A percentile compares a stretch with the other conserved stretches of the same genome.
These are phyloP conservation scores for Zelopaecilomyces penicillatus DNA, from an alignment of 2,329 filamentous ascomycete genomes.

Conservation along the genomic window DNA sequence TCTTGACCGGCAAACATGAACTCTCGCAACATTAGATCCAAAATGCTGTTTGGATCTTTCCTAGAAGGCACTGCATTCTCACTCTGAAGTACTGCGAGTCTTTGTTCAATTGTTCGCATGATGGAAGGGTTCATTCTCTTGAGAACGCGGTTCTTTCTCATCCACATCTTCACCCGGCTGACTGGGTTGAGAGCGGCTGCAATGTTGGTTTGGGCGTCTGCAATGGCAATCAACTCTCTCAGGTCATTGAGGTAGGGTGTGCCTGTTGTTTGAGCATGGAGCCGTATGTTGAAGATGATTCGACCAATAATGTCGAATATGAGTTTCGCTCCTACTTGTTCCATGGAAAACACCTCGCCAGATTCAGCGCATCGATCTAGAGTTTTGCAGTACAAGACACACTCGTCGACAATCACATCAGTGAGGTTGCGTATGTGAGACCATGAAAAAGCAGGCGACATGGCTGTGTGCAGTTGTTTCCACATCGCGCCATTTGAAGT, in stretches of 20 bases:
- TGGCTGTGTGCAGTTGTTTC: conserved; percentile 20
- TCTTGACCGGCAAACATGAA: conserved; percentile 6
- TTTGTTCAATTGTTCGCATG: conserved; percentile 3
- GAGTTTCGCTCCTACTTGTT: conserved; percentile 14
- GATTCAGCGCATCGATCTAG: conserved; percentile 7
- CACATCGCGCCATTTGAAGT: conserved; percentile 19
- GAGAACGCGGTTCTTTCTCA: not conserved
- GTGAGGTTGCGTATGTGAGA: conserved; percentile 16
- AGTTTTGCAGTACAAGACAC: conserved; percentile 13
- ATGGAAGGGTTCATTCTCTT: conserved; percentile 4
- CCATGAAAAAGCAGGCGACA: conserved; percentile 18
- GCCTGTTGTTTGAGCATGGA: conserved; percentile 14
- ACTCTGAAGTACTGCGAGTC: conserved; percentile 9
- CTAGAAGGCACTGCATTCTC: conserved; percentile 12
- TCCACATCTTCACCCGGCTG: not conserved
- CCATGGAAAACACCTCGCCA: conserved; percentile 14
- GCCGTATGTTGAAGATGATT: conserved; percentile 13
- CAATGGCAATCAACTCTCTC: conserved; percentile 3
- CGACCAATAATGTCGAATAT: conserved; percentile 18
- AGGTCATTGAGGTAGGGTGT: conserved; percentile 12
- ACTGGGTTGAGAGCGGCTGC: conserved; percentile 5
- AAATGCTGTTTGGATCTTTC: conserved; percentile 12
- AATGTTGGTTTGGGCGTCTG: conserved; percentile 1
- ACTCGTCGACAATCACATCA: conserved; percentile 17
- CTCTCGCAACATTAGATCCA: conserved; percentile 17